Evolutionary conservation across 805 yeast species (phyloP), one percentile per base, ranked within the genome.

Genomic region (Cyberlindnera sargentensis): DNA sequence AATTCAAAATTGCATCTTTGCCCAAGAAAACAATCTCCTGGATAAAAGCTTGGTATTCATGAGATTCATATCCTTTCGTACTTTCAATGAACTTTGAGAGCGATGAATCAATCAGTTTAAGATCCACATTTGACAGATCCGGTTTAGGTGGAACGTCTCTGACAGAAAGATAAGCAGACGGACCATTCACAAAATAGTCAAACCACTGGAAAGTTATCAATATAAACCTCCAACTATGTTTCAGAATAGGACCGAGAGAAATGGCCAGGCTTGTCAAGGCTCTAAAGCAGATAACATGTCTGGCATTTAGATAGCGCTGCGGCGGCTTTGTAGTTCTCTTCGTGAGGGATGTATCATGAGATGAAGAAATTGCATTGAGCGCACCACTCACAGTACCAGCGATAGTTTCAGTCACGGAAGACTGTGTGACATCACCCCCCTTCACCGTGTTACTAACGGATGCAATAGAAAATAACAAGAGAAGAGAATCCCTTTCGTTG

Each of bases 261-360:
- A 81, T 73, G 0, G 91, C 89, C 39, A 91, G 66, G 47, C 87
- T 84, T 4, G 82, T 66, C 33, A 91, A 62, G 0, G 95, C 96
- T 40, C 96, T 70, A 34, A 88, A 75, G 51, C 95, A 79, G 8
- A 82, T 71, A 1, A 86, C 72, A 48, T 86, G 88, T 42, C 95
- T 72, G 1, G 85, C 70, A 46, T 80, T 77, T 36, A 85, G 66
- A 30, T 59, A 57, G 46, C 84, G 63, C 1, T 73, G 56, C 37
- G 71, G 70, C 45, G 44, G 43, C 31, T 31, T 41, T 28, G 9
- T 43, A 23, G 11, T 42, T 3, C 45, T 44, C 36, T 37, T 38
- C 8, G 51, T 9, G 48, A 48, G 24, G 43, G 49, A 33, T 29
- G 44, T 34, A 6, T 39, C 41, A 8, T 39, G 31, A 9, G 40